Evolutionary conservation across 1,284 basidiomycete species (phyloP).

Genomic region (Sanghuangporus sanghuang): DNA sequence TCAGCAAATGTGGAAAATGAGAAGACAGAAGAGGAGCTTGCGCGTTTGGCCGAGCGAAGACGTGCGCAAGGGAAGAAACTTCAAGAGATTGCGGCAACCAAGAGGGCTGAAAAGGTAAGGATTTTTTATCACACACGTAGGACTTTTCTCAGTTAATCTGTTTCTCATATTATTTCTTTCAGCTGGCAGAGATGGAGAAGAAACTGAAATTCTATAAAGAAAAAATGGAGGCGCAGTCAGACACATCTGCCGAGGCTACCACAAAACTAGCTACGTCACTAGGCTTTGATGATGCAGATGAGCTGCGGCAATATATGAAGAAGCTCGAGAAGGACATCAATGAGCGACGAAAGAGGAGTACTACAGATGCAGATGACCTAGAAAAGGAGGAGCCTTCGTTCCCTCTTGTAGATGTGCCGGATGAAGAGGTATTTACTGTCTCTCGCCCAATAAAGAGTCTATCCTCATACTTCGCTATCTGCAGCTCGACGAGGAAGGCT

Average conservation of each 20-base stretch:
- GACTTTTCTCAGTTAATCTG: background rate
- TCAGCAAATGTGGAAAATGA: conserved; percentile 66
- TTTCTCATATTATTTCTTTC: background rate
- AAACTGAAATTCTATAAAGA: conserved; percentile 71
- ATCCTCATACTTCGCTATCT: background rate
- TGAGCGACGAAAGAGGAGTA: conserved; percentile 69
- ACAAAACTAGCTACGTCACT: conserved; percentile 57
- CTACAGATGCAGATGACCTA: conserved; percentile 54
- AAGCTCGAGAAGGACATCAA: conserved; percentile 69
- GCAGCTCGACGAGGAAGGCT: conserved; percentile 83
- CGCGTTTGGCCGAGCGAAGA: conserved; percentile 70
- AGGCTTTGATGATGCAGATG: conserved; percentile 69
- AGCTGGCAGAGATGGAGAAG: conserved; percentile 79
- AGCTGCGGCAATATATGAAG: conserved; percentile 69
- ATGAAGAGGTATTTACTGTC: conserved; percentile 63
- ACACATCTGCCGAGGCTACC: conserved; percentile 77
- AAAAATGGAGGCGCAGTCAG: conserved; percentile 59
- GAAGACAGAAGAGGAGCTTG: conserved; percentile 89
- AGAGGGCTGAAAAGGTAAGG: conserved; percentile 79
- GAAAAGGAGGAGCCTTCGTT: conserved; percentile 77
- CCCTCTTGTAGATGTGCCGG: conserved; percentile 86
- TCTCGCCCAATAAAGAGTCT: background rate
- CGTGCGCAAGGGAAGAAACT: conserved; percentile 84
- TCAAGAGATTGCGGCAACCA: conserved; percentile 90
- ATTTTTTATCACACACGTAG: background rate